Conservation (phyloP, 208 protist species). For the Crithidia sp. region DNA sequence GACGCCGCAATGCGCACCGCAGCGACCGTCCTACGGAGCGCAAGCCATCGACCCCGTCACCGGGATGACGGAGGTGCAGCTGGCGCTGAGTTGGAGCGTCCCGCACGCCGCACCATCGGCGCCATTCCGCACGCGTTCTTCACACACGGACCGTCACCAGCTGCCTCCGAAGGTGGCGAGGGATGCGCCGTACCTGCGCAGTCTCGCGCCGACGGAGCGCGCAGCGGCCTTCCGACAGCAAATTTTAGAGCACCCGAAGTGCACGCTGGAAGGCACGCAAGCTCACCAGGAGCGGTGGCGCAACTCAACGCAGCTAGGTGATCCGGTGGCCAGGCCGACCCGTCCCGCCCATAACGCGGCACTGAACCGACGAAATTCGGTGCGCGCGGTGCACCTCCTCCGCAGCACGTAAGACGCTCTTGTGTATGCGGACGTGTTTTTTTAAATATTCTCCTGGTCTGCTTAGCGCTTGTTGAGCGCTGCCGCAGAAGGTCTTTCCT, state of each 20-base stretch:
- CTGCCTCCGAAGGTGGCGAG: background rate
- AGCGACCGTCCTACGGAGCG: conserved; percentile 20
- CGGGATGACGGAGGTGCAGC: conserved; percentile 67
- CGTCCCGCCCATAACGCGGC: conserved; percentile 16
- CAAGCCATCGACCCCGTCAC: conserved; percentile 67
- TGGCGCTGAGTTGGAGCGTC: conserved; percentile 76
- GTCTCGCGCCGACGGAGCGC: conserved; percentile 47
- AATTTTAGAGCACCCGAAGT: conserved; percentile 62
- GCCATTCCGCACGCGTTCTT: background rate
- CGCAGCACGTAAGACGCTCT: conserved; percentile 7
- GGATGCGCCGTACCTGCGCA: conserved; percentile 29
- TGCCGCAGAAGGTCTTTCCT: no score
- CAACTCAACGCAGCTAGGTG: conserved; percentile 57
- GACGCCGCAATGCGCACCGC: conserved; percentile 21
- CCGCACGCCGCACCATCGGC: conserved; percentile 11
- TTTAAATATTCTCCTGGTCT: conserved; percentile 28
- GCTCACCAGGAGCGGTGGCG: conserved; percentile 49
- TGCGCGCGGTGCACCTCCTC: conserved; percentile 24
- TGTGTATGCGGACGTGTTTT: background rate
- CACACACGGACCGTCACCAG: background rate
- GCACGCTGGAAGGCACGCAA: conserved; percentile 42
- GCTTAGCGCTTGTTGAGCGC: background rate
- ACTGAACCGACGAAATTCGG: conserved; percentile 23
- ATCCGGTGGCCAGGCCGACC: conserved; percentile 26
- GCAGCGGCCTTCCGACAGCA: conserved; percentile 44